phyloP scores from a whole-genome alignment of 345 rosid species.

The Trapa incisa region DNA sequence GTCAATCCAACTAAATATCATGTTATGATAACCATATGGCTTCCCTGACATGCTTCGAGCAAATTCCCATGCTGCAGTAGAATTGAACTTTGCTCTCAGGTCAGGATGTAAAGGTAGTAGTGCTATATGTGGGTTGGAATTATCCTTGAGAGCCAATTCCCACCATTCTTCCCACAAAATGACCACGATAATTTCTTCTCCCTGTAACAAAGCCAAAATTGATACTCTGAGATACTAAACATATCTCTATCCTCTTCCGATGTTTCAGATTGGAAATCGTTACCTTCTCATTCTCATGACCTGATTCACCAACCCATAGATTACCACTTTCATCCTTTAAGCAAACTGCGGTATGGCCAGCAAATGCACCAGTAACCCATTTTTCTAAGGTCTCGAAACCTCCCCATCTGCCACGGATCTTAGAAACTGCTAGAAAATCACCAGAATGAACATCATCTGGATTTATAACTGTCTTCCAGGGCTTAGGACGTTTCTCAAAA shows the following conservation, averaged over 20 bases:
- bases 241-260: not conserved
- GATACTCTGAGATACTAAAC: not conserved
- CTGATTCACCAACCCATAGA: constrained; percentile 99
- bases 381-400: constrained; percentile 96
- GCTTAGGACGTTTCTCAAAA: constrained; percentile 70
- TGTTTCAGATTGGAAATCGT: not conserved
- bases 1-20: constrained; percentile 99
- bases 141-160: constrained; percentile 70
- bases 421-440: constrained; percentile 83
- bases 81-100: constrained; percentile 60
- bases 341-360: constrained; percentile 99
- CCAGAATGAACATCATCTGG: constrained; percentile 84
- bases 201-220: constrained; percentile 27
- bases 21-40: constrained; percentile 99
- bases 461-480: constrained; percentile 52
- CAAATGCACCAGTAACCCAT: constrained; percentile 99
- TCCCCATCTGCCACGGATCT: constrained; percentile 97
- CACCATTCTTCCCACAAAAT: constrained; percentile 99
- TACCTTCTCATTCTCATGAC: constrained; percentile 97
- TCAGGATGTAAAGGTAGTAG: constrained; percentile 85
- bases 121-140: constrained; percentile 85
- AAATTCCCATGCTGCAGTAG: constrained; percentile 93
- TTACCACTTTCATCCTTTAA: constrained; percentile 80
- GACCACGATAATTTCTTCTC: constrained; percentile 83
- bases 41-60: constrained; percentile 88